Percentiles rank a stretch among this genome's conserved stretches.
phyloP scores from a whole-genome alignment of 1,284 basidiomycete genomes.

The Schizophyllum commune region DNA sequence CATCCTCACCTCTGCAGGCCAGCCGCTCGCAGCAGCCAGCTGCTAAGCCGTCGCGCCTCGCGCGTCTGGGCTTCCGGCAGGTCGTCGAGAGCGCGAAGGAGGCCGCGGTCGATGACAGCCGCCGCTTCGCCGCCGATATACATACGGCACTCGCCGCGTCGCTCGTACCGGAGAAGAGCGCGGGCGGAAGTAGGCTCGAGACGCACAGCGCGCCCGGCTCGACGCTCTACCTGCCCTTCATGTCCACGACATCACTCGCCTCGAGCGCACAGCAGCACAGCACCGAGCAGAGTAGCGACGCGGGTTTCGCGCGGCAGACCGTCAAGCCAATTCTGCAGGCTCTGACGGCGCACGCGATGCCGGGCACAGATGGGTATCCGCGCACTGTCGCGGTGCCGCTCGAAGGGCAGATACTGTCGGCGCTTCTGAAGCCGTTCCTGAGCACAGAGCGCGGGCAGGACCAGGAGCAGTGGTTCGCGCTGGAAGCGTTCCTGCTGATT shows the following conservation, averaged over 20 bases:
- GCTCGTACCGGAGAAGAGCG: constrained; percentile 12
- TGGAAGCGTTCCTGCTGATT: constrained; percentile 54
- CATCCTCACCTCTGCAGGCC: constrained; percentile 16
- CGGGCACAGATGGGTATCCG: constrained; percentile 20
- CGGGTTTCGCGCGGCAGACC: neutral
- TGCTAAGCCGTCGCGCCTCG: constrained; percentile 48
- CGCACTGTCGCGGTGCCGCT: constrained; percentile 34
- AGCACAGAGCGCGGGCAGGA: constrained; percentile 29
- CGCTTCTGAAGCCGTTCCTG: constrained; percentile 50
- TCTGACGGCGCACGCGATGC: constrained; percentile 35
- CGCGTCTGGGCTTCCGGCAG: constrained; percentile 47
- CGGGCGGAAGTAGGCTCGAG: constrained; percentile 22
- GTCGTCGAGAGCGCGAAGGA: constrained; percentile 45
- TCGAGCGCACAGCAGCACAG: constrained; percentile 9
- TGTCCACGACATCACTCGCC: constrained; percentile 33
- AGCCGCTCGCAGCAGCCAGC: constrained; percentile 24
- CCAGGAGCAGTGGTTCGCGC: constrained; percentile 46
- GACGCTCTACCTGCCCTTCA: constrained; percentile 41
- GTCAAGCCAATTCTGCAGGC: constrained; percentile 33
- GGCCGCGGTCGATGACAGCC: constrained; percentile 29
- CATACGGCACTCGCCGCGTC: constrained; percentile 24
- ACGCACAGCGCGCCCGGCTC: constrained; percentile 24
- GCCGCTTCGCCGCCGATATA: constrained; percentile 42
- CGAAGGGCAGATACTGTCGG: constrained; percentile 50
- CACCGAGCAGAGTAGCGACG: neutral